Evolutionary conservation across 2,329 filamentous ascomycete species (phyloP), one percentile per base, ranked within the genome.

Genomic region (Tolypocladium guangdongense): DNA sequence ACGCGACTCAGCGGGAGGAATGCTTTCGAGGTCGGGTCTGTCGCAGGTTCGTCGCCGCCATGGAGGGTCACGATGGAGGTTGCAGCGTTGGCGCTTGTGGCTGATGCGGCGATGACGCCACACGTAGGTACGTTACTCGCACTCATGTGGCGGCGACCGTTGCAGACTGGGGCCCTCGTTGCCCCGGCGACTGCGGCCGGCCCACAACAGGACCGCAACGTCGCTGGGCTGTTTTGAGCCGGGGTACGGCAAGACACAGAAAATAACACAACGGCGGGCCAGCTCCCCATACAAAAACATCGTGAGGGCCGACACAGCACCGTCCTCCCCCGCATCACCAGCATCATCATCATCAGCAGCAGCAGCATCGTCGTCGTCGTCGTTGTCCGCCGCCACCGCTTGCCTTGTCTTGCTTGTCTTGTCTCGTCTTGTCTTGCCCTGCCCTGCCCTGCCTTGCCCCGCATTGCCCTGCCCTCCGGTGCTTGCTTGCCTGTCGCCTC

Each of bases 281-380:
- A n/a, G 27, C 50, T 56, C 49, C 55, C 56, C 58, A 56, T 67
- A 66, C 63, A 65, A 67, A 64, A 67, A 63, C 65, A 66, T 63
- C 63, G 58, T 60, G 58, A 58, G 55, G 59, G 59, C 49, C 55
- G 20, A 18, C 43, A 46, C 43, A 46, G 43, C 43, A 11, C 27
- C 43, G 43, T 8, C 27, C 27, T 6, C 43, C 43, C n/a, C 43
- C 43, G n/a, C n/a, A 10, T 27, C 18, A 27, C 20, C 2, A 32
- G 16, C 43, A 46, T 14, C 43, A 46, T 7, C 27, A 46, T 8
- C 43, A 24, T n/a, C 16, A 46, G 6, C 27, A 10, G 6, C 46
- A 27, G 51, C 38, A 46, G 30, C 39, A 18, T 24, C 30, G 8
- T 49, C 30, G 12, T 10, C 49, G 38, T 39, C 41, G 38, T 48